Evolutionary conservation across 331 rosid species (phyloP).

Genomic region (Quercus lobata): DNA sequence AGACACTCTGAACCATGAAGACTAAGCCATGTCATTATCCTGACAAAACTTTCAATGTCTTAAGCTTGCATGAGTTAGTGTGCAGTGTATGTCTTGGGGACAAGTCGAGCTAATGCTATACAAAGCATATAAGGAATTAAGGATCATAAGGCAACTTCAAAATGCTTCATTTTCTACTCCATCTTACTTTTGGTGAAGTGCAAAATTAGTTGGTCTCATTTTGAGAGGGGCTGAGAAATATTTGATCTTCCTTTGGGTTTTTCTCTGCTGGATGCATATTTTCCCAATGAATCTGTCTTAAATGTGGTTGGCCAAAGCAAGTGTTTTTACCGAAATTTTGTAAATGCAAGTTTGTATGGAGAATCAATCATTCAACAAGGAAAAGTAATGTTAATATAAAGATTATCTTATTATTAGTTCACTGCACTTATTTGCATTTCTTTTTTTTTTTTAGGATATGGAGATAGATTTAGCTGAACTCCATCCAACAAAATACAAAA

Average conservation of each 20-base stretch:
- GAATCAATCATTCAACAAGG: no score
- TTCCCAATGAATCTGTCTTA: no score
- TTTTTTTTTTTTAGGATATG: no score
- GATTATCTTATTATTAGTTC: no score
- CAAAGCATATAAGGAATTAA: background rate
- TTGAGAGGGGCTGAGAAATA: background rate
- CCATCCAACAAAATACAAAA: no score
- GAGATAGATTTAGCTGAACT: no score
- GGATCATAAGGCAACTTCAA: background rate
- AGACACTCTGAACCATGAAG: slow-evolving; percentile 38
- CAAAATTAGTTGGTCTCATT: background rate
- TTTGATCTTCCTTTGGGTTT: background rate
- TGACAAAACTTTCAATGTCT: slow-evolving; percentile 10
- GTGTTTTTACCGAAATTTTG: no score
- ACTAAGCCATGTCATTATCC: slow-evolving; percentile 35
- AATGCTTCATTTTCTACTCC: background rate
- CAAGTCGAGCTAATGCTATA: slow-evolving; percentile 7
- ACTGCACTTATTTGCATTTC: no score
- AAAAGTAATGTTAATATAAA: no score
- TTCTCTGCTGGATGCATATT: background rate
- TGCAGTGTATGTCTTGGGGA: slow-evolving; percentile 10
- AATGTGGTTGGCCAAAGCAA: no score
- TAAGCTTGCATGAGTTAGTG: slow-evolving; percentile 1
- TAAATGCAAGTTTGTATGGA: no score
- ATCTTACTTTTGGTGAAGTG: background rate